phyloP scores from a whole-genome alignment of 2,329 filamentous ascomycete genomes.

The Cladosporium sp. region DNA sequence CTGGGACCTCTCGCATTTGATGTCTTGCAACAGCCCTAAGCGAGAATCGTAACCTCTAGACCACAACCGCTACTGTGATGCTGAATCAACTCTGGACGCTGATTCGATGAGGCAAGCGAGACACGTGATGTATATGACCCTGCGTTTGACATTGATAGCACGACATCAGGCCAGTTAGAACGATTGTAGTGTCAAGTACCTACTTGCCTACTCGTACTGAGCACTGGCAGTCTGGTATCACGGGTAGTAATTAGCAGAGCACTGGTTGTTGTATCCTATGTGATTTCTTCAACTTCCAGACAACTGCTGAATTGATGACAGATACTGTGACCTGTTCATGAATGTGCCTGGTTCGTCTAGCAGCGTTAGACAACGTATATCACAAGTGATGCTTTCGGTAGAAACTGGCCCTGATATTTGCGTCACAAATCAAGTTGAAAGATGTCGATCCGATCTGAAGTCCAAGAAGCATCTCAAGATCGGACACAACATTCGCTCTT shows the following conservation, averaged over 20 bases:
- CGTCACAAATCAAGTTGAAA: too few species aligned
- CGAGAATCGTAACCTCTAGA: slow-evolving; percentile 18
- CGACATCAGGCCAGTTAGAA: too few species aligned
- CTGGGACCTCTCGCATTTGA: slow-evolving; percentile 15
- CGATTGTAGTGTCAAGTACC: too few species aligned
- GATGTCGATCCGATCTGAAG: too few species aligned
- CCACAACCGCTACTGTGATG: background rate
- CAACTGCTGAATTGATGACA: background rate
- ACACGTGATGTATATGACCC: background rate
- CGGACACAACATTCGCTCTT: too few species aligned
- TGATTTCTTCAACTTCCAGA: too few species aligned
- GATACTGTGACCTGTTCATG: background rate
- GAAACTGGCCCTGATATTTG: too few species aligned
- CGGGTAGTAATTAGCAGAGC: background rate
- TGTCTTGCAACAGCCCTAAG: slow-evolving; percentile 3
- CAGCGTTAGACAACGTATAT: too few species aligned
- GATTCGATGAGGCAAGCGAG: background rate
- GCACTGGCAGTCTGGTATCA: background rate
- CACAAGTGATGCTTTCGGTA: too few species aligned
- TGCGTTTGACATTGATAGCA: too few species aligned
- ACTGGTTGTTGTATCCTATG: background rate
- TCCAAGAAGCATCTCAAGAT: too few species aligned
- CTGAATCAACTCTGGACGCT: background rate
- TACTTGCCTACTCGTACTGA: too few species aligned
- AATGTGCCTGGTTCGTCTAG: background rate